phyloP scores from a whole-genome alignment of 1,139 yeast genomes.

The Pichia sp. region DNA sequence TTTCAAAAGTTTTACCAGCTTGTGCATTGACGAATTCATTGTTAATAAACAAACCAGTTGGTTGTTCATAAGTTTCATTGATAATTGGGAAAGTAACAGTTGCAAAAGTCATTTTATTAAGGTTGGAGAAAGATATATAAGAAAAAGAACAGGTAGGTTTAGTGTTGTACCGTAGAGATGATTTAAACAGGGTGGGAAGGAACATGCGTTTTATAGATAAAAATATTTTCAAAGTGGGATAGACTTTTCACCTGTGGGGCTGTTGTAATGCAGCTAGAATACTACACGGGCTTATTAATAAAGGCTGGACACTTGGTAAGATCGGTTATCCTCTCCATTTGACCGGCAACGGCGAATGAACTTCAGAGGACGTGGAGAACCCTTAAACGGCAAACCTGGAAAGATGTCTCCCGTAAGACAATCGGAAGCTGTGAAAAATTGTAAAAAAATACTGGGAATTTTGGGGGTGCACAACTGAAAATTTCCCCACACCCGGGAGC shows the following conservation, averaged over 20 bases:
- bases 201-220: not conserved
- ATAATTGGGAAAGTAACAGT: slow-evolving; percentile 27
- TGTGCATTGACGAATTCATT: slow-evolving; percentile 50
- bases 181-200: not conserved
- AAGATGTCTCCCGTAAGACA: not conserved
- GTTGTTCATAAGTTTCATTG: slow-evolving; percentile 50
- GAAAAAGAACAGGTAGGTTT: not conserved
- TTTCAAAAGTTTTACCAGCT: slow-evolving; percentile 46
- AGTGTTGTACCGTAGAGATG: too few species aligned
- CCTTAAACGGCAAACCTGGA: not conserved
- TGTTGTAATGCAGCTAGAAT: not conserved
- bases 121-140: not conserved
- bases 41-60: slow-evolving; percentile 60
- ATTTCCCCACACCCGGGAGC: not conserved
- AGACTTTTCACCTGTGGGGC: not conserved
- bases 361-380: not conserved
- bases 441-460: not conserved
- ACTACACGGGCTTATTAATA: not conserved
- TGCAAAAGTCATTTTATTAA: slow-evolving; percentile 12
- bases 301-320: not conserved
- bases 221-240: too few species aligned
- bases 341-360: not conserved
- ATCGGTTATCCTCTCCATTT: not conserved
- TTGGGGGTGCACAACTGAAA: not conserved
- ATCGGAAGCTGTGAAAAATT: not conserved